Evolutionary conservation across 2,329 filamentous ascomycete genomes (phyloP).

Genomic region (Colletotrichum siamense): DNA sequence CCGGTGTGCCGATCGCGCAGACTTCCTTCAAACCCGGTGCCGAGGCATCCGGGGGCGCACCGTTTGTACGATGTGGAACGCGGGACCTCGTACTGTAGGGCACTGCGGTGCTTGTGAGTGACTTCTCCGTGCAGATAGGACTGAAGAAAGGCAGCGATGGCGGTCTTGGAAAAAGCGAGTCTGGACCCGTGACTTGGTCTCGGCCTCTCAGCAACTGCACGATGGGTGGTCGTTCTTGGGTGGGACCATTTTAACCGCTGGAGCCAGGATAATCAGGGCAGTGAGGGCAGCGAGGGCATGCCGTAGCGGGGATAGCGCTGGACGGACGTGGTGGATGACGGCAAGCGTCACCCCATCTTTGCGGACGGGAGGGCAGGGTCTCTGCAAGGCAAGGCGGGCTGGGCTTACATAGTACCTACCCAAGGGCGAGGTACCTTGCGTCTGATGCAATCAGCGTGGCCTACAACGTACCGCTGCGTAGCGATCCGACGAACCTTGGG

Average conservation of each 20-base stretch:
- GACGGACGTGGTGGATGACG: background rate
- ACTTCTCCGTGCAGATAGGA: background rate
- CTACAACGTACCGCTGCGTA: background rate
- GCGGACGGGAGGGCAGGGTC: background rate
- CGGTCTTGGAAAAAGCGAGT: background rate
- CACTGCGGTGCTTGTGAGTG: background rate
- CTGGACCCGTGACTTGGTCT: constrained; percentile 1
- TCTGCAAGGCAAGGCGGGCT: background rate
- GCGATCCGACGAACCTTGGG: background rate
- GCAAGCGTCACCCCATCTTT: constrained; percentile 10
- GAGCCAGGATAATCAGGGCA: constrained; percentile 3
- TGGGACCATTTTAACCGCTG: constrained; percentile 2
- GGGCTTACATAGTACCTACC: background rate
- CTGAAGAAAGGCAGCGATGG: background rate
- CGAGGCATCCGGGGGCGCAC: background rate
- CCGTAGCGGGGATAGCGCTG: background rate
- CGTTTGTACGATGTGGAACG: background rate
- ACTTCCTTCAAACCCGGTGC: background rate
- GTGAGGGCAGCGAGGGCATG: background rate
- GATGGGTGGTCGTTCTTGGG: background rate
- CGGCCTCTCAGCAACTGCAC: background rate
- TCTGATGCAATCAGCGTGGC: background rate
- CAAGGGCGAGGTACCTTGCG: background rate
- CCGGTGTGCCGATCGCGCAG: background rate
- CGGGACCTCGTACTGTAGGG: background rate